Base-by-base conservation (phyloP, 768 basidiomycete species). In the Coprinopsis cinerea region DNA sequence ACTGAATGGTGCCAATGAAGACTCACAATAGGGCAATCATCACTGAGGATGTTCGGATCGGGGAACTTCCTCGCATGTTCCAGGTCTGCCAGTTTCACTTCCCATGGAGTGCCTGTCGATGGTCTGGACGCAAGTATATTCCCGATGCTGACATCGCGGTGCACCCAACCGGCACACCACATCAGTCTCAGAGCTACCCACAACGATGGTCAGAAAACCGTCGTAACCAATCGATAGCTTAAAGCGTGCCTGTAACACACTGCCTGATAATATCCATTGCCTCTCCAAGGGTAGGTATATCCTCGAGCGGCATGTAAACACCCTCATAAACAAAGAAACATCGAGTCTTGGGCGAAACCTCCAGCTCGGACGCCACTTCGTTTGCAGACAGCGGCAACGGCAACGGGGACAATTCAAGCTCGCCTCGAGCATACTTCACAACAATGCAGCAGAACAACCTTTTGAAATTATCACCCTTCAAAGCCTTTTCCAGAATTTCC, bases 101-200 rank as follows among this genome's bases (percentile, higher is more conserved):
- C 35, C 44, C 37, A 54, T 4, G 2, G 25, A 25, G 15, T 32
- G 18, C 7, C 10, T 2, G 26, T 14, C n/a, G 4, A 32, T 9
- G 32, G 22, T 18, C 27, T 24, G n/a, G 28, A 13, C 20, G 44
- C 45, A 47, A 32, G 9, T 47, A 56, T 43, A 18, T 56, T 56
- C 11, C 52, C 52, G 17, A 28, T 42, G 40, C 55, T 56, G 25
- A 53, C 51, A 22, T 56, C 55, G 46, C n/a, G n/a, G n/a, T n/a
- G n/a, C n/a, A n/a, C n/a, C n/a, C n/a, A n/a, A n/a, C n/a, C n/a
- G n/a, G n/a, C 55, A 20, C 52, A 47, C 4, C 47, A 47, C 30
- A 56, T n/a, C 10, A 56, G 18, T 24, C 45, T 41, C 17, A 56
- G 52, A 13, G 48, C 55, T 56, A 34, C 30, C 9, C n/a, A 34